Base-by-base conservation (phyloP, 2,329 filamentous ascomycete species). In the Fusarium pseudograminearum region DNA sequence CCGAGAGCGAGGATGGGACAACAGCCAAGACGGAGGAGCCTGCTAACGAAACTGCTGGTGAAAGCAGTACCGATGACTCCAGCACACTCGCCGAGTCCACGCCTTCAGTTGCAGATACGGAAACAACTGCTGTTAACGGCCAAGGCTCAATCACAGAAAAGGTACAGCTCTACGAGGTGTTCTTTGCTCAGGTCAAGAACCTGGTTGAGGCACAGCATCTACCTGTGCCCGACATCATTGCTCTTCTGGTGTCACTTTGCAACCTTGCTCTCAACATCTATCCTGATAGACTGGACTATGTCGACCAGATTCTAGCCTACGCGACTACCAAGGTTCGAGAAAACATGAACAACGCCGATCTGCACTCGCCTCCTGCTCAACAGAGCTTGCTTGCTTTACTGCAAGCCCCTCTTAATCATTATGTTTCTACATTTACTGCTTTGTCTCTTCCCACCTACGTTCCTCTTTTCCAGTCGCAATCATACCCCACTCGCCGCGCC, bases 181-280 rank as follows among this genome's bases (percentile, higher is more conserved):
- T 98, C 85, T 97, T 98, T 76, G 91, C 94, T 53, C 96, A 98
- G 80, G 96, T 98, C 67, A 92, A 97, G 77, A 94, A 95, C 75
- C 84, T 99, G 53, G 94, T 98, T 67, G 95, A 94, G 80, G 93
- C 92, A 54, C 93, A 98, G 76, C 91, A 93, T 72, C 85, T 99
- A 54, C 92, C 94, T 1, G 95, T 99, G 70, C 94, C 97, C 79
- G 97, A 99, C 78, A 97, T 93, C 20, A 96, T 97, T 73, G 96
- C 94, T 12, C 83, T 99, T 42, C 85, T 98, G 45, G 95, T 97
- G n/a, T 99, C 96, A 7, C 85, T 99, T 41, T 90, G 92, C 40
- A 98, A 98, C 74, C 87, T 99, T 59, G 94, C 97, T 12, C 86
- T 99, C 66, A 98, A 97, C 79, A 97, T 98, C 72, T 98, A 99